Conservation (phyloP, 495 filamentous ascomycete genomes). For the Penicillium silybi region DNA sequence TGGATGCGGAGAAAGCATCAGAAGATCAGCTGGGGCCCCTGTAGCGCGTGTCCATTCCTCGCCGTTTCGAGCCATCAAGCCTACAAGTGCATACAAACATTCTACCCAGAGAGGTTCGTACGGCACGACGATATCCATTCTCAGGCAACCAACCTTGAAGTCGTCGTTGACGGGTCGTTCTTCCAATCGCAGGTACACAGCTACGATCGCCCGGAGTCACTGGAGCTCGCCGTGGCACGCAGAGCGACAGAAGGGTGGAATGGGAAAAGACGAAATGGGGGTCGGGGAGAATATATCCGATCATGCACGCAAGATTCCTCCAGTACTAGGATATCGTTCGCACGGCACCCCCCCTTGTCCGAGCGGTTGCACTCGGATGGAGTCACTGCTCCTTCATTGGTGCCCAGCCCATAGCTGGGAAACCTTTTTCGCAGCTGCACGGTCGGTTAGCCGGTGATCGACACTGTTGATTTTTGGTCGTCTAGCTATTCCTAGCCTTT, state of each 20-base stretch:
- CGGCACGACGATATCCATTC: slow-evolving; percentile 2
- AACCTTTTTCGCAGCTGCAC: slow-evolving; percentile 8
- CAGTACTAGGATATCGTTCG: neutral
- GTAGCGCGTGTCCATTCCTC: neutral
- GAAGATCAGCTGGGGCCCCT: neutral
- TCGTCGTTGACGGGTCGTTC: neutral
- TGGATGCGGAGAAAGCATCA: neutral
- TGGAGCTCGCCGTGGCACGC: slow-evolving; percentile 11
- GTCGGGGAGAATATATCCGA: slow-evolving; percentile 18
- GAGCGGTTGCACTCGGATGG: slow-evolving; percentile 5
- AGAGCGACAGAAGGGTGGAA: slow-evolving; percentile 6
- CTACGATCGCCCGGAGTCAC: slow-evolving; percentile 7
- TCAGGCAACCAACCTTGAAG: neutral
- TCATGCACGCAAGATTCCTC: slow-evolving; percentile 17
- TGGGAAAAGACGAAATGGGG: neutral
- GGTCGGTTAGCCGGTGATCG: slow-evolving; percentile 11
- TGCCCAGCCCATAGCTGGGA: slow-evolving; percentile 17
- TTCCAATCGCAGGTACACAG: slow-evolving; percentile 11
- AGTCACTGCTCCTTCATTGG: slow-evolving; percentile 14
- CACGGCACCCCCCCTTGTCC: neutral
- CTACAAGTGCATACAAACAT: neutral
- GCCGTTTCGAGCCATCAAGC: neutral
- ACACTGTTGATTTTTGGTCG: neutral
- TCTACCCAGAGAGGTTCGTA: neutral
- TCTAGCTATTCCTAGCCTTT: neutral